Evolutionary conservation across 495 filamentous ascomycete genomes (phyloP).

Genomic region (Penicillium silybi): DNA sequence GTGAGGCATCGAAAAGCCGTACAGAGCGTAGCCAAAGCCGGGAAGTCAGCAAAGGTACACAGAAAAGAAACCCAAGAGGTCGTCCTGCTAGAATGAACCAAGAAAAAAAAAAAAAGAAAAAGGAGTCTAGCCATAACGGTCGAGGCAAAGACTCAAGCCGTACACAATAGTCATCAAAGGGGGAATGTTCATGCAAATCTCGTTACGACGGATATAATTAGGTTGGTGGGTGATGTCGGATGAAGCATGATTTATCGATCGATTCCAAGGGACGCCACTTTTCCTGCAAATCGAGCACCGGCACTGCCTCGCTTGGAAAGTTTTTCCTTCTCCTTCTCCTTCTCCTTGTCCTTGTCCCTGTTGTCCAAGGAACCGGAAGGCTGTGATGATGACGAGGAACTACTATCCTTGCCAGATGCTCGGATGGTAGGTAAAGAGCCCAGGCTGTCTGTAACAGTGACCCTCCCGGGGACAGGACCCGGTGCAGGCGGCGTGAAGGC

Average conservation of each 20-base stretch:
- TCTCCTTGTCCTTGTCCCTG: slow-evolving; percentile 47
- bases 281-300: slow-evolving; percentile 47
- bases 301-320: slow-evolving; percentile 49
- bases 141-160: slow-evolving; percentile 5
- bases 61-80: neutral
- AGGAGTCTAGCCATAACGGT: neutral
- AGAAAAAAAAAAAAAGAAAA: neutral
- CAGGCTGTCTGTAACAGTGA: slow-evolving; percentile 34
- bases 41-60: neutral
- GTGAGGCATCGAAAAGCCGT: neutral
- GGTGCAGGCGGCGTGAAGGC: slow-evolving; percentile 22
- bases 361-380: slow-evolving; percentile 29
- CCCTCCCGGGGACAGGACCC: slow-evolving; percentile 18
- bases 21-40: neutral
- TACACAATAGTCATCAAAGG: slow-evolving; percentile 16
- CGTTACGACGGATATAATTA: slow-evolving; percentile 26
- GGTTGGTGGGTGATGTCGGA: slow-evolving; percentile 1
- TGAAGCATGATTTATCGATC: slow-evolving; percentile 26
- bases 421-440: slow-evolving; percentile 46
- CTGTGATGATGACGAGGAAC: slow-evolving; percentile 21
- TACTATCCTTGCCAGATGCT: slow-evolving; percentile 24
- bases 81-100: neutral
- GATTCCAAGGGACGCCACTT: slow-evolving; percentile 44
- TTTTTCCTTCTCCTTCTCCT: slow-evolving; percentile 47
- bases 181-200: slow-evolving; percentile 19